A percentile compares a stretch with the other conserved stretches of the same genome.
Evolutionary conservation across 148 eudicot species (phyloP).

Genomic region (Amaranthus cruentus): DNA sequence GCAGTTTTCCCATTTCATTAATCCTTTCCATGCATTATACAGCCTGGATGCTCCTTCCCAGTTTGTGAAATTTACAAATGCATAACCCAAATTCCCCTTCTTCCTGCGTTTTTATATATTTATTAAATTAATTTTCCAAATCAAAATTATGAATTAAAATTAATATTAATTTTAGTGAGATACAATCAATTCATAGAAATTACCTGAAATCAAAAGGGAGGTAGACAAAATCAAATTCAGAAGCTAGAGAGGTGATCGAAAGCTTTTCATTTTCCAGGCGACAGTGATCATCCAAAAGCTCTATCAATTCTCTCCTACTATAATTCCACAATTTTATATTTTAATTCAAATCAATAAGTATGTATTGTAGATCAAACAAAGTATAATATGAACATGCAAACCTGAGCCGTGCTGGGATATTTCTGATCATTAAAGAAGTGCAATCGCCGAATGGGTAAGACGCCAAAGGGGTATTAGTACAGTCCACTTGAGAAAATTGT

Average conservation of each 20-base stretch:
- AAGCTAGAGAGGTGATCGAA: not conserved
- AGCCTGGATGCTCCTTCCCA: slow-evolving; percentile 19
- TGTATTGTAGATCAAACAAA: not conserved
- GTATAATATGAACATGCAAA: not conserved
- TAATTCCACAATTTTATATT: not conserved
- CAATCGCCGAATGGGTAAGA: slow-evolving; percentile 1
- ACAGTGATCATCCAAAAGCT: slow-evolving; percentile 17
- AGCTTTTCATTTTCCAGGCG: slow-evolving; percentile 2
- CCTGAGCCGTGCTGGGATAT: slow-evolving; percentile 10
- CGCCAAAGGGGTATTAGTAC: not conserved
- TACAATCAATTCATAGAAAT: not conserved
- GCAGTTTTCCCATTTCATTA: slow-evolving; percentile 2
- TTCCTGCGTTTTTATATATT: not conserved
- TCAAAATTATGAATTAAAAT: not conserved
- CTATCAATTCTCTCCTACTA: slow-evolving; percentile 17
- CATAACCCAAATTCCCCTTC: slow-evolving; percentile 24
- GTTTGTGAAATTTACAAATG: slow-evolving; percentile 31
- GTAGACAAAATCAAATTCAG: slow-evolving; percentile 24
- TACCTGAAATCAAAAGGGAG: slow-evolving; percentile 28
- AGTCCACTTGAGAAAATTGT: no score
- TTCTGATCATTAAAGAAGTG: slow-evolving; percentile 10
- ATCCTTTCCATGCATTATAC: slow-evolving; percentile 15
- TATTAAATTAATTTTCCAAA: not conserved
- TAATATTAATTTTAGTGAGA: not conserved
- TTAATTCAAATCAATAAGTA: not conserved